Evolutionary conservation across 805 yeast species (phyloP).

Genomic region (Starmera quercuum): DNA sequence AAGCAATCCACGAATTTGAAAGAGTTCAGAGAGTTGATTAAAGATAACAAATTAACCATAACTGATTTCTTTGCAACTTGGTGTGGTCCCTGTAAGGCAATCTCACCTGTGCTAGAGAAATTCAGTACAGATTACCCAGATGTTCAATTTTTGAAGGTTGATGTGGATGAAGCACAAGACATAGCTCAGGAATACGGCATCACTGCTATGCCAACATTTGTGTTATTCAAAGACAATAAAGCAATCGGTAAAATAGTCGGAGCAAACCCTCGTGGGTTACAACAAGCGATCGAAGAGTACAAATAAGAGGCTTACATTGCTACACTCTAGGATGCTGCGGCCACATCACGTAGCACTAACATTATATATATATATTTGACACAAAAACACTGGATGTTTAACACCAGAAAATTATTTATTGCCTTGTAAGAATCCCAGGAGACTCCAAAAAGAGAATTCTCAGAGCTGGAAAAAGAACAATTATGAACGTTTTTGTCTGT

Average conservation of each 20-base stretch:
- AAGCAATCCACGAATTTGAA: slow-evolving; percentile 7
- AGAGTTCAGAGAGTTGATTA: slow-evolving; percentile 28
- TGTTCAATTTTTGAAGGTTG: slow-evolving; percentile 61
- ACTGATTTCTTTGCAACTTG: slow-evolving; percentile 67
- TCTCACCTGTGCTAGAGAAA: slow-evolving; percentile 48
- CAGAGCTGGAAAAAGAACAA: too few species aligned
- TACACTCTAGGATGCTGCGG: too few species aligned
- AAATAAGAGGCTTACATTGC: too few species aligned
- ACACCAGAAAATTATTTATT: too few species aligned
- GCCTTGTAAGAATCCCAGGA: too few species aligned
- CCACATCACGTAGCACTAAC: too few species aligned
- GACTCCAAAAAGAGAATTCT: too few species aligned
- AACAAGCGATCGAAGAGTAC: slow-evolving; percentile 23
- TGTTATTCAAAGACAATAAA: slow-evolving; percentile 54
- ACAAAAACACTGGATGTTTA: too few species aligned
- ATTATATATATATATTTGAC: too few species aligned
- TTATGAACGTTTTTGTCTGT: too few species aligned
- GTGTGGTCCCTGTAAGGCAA: slow-evolving; percentile 79
- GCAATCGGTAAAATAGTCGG: slow-evolving; percentile 55
- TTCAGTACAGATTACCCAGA: slow-evolving; percentile 30
- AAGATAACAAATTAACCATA: slow-evolving; percentile 35
- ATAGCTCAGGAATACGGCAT: slow-evolving; percentile 55
- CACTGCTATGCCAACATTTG: slow-evolving; percentile 72
- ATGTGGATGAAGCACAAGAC: slow-evolving; percentile 57
- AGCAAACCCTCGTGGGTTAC: slow-evolving; percentile 36